Evolutionary conservation across 1,284 basidiomycete species (phyloP).

Genomic region (Marasmius fiardii): DNA sequence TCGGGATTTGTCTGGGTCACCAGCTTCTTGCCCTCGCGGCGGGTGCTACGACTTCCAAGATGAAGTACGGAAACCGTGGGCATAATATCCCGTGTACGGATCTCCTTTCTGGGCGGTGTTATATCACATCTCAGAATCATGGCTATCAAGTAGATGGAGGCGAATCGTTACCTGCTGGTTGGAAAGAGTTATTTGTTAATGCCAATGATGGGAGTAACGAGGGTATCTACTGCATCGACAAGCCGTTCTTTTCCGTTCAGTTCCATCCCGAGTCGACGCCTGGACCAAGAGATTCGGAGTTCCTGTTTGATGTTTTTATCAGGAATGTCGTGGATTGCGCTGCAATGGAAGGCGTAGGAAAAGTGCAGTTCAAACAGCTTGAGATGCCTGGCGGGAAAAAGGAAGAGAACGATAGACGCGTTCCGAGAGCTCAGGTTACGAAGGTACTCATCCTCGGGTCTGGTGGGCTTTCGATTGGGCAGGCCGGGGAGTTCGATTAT

Average conservation of each 20-base stretch:
- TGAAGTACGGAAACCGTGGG: constrained; percentile 99
- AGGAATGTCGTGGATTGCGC: constrained; percentile 81
- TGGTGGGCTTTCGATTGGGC: constrained; percentile 97
- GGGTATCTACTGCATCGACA: constrained; percentile 90
- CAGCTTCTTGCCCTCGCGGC: constrained; percentile 95
- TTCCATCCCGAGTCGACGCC: constrained; percentile 99
- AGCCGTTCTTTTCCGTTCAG: constrained; percentile 98
- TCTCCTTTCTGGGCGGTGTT: constrained; percentile 91
- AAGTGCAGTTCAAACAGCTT: constrained; percentile 66
- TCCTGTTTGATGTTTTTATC: constrained; percentile 98
- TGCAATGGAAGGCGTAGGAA: constrained; percentile 45
- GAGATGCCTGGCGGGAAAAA: constrained; percentile 86
- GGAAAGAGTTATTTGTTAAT: constrained; percentile 95
- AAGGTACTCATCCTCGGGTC: constrained; percentile 98
- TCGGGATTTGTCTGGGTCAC: constrained; percentile 99
- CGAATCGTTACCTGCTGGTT: constrained; percentile 74
- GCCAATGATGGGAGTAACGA: constrained; percentile 98
- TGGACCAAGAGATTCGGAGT: constrained; percentile 98
- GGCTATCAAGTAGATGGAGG: constrained; percentile 91
- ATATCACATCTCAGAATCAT: constrained; percentile 99
- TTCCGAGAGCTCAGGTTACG: constrained; percentile 78
- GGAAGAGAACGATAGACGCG: constrained; percentile 77
- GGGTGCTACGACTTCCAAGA: constrained; percentile 93
- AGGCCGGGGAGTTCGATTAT: constrained; percentile 99
- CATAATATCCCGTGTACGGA: constrained; percentile 99